A percentile compares a stretch with the other conserved stretches of the same genome.
phyloP scores from a whole-genome alignment of 139 green algal species.

The Penium margaritaceum region DNA sequence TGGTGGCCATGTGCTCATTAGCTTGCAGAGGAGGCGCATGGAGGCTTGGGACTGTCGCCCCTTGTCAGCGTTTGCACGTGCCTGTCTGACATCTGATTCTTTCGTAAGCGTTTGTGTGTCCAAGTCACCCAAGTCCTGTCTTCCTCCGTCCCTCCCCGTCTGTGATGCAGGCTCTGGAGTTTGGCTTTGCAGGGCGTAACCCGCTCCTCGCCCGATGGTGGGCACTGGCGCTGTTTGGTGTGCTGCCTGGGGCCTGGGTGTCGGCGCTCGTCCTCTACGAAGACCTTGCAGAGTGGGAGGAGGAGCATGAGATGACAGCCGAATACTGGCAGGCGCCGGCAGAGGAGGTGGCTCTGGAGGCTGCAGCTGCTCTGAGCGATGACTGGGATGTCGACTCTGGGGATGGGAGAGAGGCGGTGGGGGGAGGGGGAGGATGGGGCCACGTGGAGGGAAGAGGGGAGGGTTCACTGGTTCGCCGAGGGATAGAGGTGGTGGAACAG shows the following conservation, averaged over 20 bases:
- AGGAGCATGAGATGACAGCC: slow-evolving; percentile 6
- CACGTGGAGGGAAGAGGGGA: too few relatives aligned
- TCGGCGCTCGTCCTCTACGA: slow-evolving; percentile 24
- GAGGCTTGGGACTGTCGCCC: too few relatives aligned
- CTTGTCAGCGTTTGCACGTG: too few relatives aligned
- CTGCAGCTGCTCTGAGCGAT: slow-evolving; percentile 13
- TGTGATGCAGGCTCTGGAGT: slow-evolving; percentile 28
- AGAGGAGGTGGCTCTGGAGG: slow-evolving; percentile 12
- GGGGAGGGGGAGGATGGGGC: background rate
- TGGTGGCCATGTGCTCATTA: too few relatives aligned
- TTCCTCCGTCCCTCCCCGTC: too few relatives aligned
- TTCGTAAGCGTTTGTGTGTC: too few relatives aligned
- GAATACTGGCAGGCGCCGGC: background rate
- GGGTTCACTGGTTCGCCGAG: too few relatives aligned
- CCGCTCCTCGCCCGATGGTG: slow-evolving; percentile 13
- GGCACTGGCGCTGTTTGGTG: slow-evolving; percentile 12
- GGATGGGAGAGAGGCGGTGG: background rate
- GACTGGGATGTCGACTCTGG: slow-evolving; percentile 8
- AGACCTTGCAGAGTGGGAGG: slow-evolving; percentile 31
- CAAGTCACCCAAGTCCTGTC: too few relatives aligned
- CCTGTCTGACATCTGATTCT: too few relatives aligned
- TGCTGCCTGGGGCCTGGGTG: slow-evolving; percentile 26
- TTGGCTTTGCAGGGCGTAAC: slow-evolving; percentile 22
- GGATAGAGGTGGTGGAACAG: too few relatives aligned
- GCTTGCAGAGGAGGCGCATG: too few relatives aligned